Conservation (phyloP, 805 yeast species). For the Metschnikowia aberdeeniae region DNA sequence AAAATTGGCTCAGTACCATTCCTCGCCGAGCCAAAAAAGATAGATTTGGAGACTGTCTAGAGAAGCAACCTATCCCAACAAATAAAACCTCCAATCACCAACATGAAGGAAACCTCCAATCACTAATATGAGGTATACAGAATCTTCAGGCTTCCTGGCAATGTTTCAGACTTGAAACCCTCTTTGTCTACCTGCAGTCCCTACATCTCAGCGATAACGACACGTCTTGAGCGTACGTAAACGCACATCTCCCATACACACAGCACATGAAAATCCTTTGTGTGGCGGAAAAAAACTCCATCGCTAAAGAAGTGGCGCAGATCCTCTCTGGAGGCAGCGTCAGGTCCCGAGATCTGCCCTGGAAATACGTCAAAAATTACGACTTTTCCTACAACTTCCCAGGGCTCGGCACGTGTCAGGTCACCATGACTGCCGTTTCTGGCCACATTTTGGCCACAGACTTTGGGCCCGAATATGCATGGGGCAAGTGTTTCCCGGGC, state of each 20-base stretch:
- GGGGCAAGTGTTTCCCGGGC: conserved; percentile 66
- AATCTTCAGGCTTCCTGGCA: no score
- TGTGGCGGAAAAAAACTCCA: conserved; percentile 96
- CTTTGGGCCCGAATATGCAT: conserved; percentile 56
- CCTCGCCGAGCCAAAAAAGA: no score
- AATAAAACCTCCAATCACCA: no score
- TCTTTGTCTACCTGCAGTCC: no score
- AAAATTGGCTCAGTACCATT: no score
- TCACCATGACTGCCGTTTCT: conserved; percentile 87
- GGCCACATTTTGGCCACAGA: conserved; percentile 76
- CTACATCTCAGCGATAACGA: background rate
- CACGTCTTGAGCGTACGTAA: background rate
- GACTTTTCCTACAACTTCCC: conserved; percentile 70
- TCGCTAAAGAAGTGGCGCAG: conserved; percentile 76
- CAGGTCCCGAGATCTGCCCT: conserved; percentile 43
- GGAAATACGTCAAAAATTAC: conserved; percentile 72
- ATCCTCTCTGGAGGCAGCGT: conserved; percentile 73
- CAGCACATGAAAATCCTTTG: conserved; percentile 68
- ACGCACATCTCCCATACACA: background rate
- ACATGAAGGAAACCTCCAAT: no score
- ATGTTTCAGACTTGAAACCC: no score
- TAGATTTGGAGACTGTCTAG: no score
- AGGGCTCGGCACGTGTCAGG: conserved; percentile 59
- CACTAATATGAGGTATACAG: no score
- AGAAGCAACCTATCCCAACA: no score